Evolutionary conservation across 2,329 filamentous ascomycete species (phyloP).

Genomic region (Claviceps digitariae): DNA sequence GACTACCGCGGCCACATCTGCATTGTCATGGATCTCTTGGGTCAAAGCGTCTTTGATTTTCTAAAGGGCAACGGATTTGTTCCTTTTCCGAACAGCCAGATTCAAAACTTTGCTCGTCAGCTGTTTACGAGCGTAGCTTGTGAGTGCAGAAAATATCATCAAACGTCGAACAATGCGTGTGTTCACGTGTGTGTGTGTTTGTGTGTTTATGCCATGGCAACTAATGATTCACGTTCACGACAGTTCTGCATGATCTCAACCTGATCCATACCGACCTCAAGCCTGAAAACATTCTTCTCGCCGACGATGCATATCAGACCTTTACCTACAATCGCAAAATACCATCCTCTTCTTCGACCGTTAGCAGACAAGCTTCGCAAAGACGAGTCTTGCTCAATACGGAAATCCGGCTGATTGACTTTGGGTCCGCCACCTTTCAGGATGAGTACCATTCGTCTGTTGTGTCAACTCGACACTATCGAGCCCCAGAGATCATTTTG

Average conservation of each 20-base stretch:
- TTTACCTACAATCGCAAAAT: slow-evolving; percentile 60
- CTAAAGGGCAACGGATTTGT: slow-evolving; percentile 91
- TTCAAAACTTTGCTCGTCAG: slow-evolving; percentile 91
- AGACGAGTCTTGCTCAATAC: slow-evolving; percentile 53
- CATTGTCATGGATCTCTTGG: slow-evolving; percentile 62
- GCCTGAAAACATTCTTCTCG: slow-evolving; percentile 57
- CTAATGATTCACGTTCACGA: neutral
- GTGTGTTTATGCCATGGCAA: neutral
- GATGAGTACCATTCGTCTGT: slow-evolving; percentile 62
- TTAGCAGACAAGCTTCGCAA: slow-evolving; percentile 47
- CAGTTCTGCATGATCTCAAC: slow-evolving; percentile 91
- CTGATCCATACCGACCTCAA: slow-evolving; percentile 82
- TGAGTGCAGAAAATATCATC: slow-evolving; percentile 34
- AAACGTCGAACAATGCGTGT: neutral
- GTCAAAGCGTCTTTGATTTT: slow-evolving; percentile 97
- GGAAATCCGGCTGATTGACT: slow-evolving; percentile 58
- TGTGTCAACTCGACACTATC: slow-evolving; percentile 56
- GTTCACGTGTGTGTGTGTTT: neutral
- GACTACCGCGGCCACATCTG: slow-evolving; percentile 97
- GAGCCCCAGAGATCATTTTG: slow-evolving; percentile 57
- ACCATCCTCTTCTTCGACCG: slow-evolving; percentile 49
- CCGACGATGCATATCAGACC: slow-evolving; percentile 51
- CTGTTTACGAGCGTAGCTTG: slow-evolving; percentile 96
- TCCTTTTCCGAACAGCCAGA: slow-evolving; percentile 95
- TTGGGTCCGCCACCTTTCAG: slow-evolving; percentile 59